Base-by-base conservation (phyloP, 2,329 filamentous ascomycete species). In the Xylaria digitata region DNA sequence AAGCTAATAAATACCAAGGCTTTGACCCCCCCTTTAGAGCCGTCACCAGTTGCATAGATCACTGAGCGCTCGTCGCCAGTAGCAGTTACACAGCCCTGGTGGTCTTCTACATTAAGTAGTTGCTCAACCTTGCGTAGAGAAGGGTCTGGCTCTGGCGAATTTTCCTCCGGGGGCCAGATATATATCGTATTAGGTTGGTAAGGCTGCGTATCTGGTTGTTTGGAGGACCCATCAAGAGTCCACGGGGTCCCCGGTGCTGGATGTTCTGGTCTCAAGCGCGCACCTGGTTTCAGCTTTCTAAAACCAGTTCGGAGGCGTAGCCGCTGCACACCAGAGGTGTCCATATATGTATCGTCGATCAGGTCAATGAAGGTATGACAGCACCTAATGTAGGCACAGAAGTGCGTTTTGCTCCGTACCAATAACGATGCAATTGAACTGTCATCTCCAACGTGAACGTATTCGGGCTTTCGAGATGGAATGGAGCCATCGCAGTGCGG, bases 351-450 rank as follows among this genome's bases (percentile, higher is more conserved):
- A 67, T 86, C 83, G 67, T 89, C 82, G 6, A 90, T 84, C 0
- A 91, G 75, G 70, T 91, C 89, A 5, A 91, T 61, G 71, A 87
- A 90, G 0, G 87, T 82, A 23, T 80, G 81, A 67, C 83, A 84
- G 1, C 82, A 79, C 13, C 81, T 75, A 57, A 86, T 82, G 74
- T 91, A 91, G 2, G 82, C 81, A 26, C 85, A 82, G 50, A 88
- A 77, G 49, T 84, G 84, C 11, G 85, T 88, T 60, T 85, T 83
- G 43, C 83, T 81, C 9, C 88, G 79, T 6, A 85, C 84, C 56
- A 86, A 85, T 4, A 83, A 78, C 15, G 78, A 75, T 4, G 74
- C 74, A 0, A 78, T 75, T 0, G 78, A 77, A 7, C 80, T 81
- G 52, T 83, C 80, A 56, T 85, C 82, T 1, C 83, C 83, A 0